Base-by-base conservation (phyloP, 306 rosid species). In the Sicyos baderoa region DNA sequence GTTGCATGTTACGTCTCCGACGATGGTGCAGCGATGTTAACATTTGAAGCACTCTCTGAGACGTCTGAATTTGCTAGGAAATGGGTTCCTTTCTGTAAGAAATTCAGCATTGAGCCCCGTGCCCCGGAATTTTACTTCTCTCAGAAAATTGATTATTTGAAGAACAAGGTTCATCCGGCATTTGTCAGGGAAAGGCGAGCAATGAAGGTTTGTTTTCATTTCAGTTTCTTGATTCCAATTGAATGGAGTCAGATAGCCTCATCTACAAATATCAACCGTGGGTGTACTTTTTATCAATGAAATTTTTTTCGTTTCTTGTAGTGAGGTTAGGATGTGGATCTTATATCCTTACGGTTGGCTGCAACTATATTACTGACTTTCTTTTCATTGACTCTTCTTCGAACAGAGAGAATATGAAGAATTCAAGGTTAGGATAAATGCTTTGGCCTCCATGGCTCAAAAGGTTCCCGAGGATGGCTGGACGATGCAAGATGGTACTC, bases 21-120 rank as follows among this genome's bases (percentile, higher is more conserved):
- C 53, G 98, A 93, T 86, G 98, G 98, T 78, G 97, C 97, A 73
- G 98, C 98, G 57, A 93, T 93, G 98, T 89, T 93, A 70, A 93
- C 98, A 54, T 93, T 93, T 77, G 97, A 93, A 85, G 98, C 91
- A 21, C 91, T 93, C 69, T 89, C 97, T 19, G 98, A 93, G 88
- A 93, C 98, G 53, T 85, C 97, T 51, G 96, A 88, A 73, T 88
- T 88, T 76, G 89, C 98, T 29, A 83, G 96, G 81, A 89, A 82
- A 80, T 93, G 98, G 98, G 91, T 86, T 44, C 96, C 98, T 2
- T 93, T 93, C 57, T 73, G 82, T 59, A 93, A 93, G 81, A 89
- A 89, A 74, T 89, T 57, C 76, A 85, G 65, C 55, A 83, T 87
- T 18, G 97, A 92, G 71, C 96, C 96, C 40, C 85, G 95, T 10